Base-by-base conservation (phyloP, 441 rosid genomes). In the Populus hybrid region DNA sequence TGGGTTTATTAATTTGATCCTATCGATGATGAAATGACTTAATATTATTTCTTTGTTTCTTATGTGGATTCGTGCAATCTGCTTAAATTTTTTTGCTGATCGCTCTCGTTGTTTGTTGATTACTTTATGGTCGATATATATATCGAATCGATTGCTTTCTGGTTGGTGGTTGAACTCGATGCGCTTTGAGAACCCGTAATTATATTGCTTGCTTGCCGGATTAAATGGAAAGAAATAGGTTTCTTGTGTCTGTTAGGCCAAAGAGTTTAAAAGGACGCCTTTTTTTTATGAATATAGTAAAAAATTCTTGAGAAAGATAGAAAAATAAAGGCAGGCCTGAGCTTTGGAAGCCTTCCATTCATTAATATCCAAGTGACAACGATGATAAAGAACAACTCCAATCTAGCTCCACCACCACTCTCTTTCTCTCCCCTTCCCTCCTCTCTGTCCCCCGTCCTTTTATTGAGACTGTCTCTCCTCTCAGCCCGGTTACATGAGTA, bases 121-220 rank as follows among this genome's bases (percentile, higher is more conserved):
- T 32, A 73, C 57, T 73, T 66, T 71, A 67, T 82, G 83, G 82
- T 80, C 82, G 82, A 23, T 18, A 12, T 26, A 21, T 9, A 79
- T 81, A 79, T 78, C 85, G 87, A 84, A 79, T 79, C 78, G 36
- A n/a, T 70, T 79, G 86, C 89, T 89, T 87, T 90, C 89, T 88
- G 83, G 87, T 77, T 85, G 93, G 91, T 89, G n/a, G 91, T 82
- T 86, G 91, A 86, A 79, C 91, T 94, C 93, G 94, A 91, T 86
- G 92, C 57, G 79, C 91, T 88, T 94, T 91, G n/a, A n/a, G n/a
- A 82, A 19, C 88, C 95, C 82, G 83, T 82, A n/a, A n/a, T 88
- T 88, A 81, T 85, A n/a, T 90, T 86, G 92, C 85, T 87, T 82
- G 80, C 83, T 84, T 91, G 91, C 92, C 90, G 90, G 91, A 85